Conservation (phyloP, 768 basidiomycete species). For the Pisolithus albus region DNA sequence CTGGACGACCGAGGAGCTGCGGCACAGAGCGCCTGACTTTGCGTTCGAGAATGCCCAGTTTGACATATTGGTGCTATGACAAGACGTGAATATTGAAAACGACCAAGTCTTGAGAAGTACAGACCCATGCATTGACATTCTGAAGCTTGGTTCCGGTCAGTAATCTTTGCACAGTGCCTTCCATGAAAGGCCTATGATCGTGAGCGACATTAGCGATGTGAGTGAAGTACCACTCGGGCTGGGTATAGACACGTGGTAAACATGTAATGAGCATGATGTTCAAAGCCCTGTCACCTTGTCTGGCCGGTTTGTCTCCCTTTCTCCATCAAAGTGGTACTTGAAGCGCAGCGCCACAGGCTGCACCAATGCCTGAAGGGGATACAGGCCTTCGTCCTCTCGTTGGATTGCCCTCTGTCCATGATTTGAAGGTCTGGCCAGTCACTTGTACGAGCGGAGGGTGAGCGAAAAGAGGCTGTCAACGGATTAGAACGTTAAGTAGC, state of each 20-base stretch:
- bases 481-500: no score
- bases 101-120: conserved; percentile 10
- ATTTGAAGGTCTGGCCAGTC: no score
- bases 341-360: conserved; percentile 82
- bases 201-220: conserved; percentile 83
- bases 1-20: conserved; percentile 64
- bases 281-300: conserved; percentile 62
- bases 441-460: no score
- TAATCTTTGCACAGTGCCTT: conserved; percentile 63
- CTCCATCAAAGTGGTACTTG: conserved; percentile 90
- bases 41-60: conserved; percentile 65
- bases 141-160: conserved; percentile 57
- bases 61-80: conserved; percentile 75
- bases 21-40: conserved; percentile 76
- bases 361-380: conserved; percentile 79
- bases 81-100: not conserved
- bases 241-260: not conserved
- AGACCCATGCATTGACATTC: conserved; percentile 70
- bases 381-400: conserved; percentile 46
- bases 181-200: conserved; percentile 80
- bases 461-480: no score
- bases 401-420: no score
- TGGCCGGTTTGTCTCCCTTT: conserved; percentile 78
- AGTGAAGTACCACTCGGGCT: conserved; percentile 98
- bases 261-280: not conserved